These are phyloP conservation scores for Neocallimastix lanati DNA, from an alignment of 192 early-diverging fungal genomes.

Conservation along the genomic window DNA sequence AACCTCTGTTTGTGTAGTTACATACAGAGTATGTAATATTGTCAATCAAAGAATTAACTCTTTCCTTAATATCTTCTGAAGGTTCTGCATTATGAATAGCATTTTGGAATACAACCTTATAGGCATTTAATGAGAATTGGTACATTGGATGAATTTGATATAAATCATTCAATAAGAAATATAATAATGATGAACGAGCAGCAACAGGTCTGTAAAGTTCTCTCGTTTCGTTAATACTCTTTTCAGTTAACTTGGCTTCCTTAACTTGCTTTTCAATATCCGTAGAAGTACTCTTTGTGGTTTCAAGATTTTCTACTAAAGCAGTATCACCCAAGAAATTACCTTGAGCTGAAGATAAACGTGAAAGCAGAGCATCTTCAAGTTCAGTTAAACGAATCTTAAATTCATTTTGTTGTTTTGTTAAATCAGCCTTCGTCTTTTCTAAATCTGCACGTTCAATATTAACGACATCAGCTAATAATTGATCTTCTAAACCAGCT, in stretches of 20 bases:
- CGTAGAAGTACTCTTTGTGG: slow-evolving; percentile 37
- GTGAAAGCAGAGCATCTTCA: slow-evolving; percentile 37
- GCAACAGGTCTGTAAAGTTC: slow-evolving; percentile 45
- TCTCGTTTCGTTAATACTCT: slow-evolving; percentile 49
- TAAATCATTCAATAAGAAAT: slow-evolving; percentile 43
- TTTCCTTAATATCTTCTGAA: slow-evolving; percentile 42
- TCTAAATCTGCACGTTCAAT: slow-evolving; percentile 46
- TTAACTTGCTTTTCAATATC: slow-evolving; percentile 47
- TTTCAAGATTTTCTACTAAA: slow-evolving; percentile 44
- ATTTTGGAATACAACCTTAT: slow-evolving; percentile 47
- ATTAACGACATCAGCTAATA: slow-evolving; percentile 46
- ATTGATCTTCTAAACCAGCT: slow-evolving; percentile 41
- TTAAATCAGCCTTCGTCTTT: slow-evolving; percentile 38
- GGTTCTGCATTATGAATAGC: slow-evolving; percentile 32
- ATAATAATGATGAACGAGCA: slow-evolving; percentile 37
- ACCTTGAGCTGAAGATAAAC: slow-evolving; percentile 37
- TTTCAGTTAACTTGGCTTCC: slow-evolving; percentile 43
- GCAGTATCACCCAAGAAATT: slow-evolving; percentile 49
- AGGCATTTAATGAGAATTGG: slow-evolving; percentile 48
- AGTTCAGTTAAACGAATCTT: slow-evolving; percentile 43
- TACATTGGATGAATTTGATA: slow-evolving; percentile 56
- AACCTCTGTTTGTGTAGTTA: slow-evolving; percentile 39
- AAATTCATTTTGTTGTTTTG: slow-evolving; percentile 52
- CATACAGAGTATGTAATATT: slow-evolving; percentile 43
- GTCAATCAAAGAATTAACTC: slow-evolving; percentile 30